Percentiles rank a stretch among this genome's conserved stretches.
phyloP scores from a whole-genome alignment of 345 rosid species.

The Ceriops tagal region DNA sequence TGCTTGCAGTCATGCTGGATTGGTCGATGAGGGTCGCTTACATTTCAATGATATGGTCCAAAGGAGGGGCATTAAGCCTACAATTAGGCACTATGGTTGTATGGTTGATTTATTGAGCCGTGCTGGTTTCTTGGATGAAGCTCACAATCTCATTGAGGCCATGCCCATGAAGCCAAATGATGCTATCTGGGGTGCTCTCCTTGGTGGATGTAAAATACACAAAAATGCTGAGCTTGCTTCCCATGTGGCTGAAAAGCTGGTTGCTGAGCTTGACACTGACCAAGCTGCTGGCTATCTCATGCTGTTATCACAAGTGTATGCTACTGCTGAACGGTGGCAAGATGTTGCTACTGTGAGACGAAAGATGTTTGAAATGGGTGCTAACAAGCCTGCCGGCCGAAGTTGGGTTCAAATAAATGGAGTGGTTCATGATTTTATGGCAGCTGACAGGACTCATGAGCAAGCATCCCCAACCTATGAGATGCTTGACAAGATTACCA shows the following conservation, averaged over 20 bases:
- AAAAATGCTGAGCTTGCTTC: conserved; percentile 38
- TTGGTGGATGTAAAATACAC: conserved; percentile 45
- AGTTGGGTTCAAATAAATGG: conserved; percentile 39
- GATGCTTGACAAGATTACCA: conserved; percentile 25
- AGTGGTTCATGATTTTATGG: conserved; percentile 27
- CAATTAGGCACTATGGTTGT: conserved; percentile 45
- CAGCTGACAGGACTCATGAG: conserved; percentile 15
- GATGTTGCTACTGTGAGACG: conserved; percentile 37
- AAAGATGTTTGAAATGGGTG: conserved; percentile 31
- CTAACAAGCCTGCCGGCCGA: conserved; percentile 31
- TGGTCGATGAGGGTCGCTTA: conserved; percentile 31
- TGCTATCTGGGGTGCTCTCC: conserved; percentile 41
- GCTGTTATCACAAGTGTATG: conserved; percentile 40
- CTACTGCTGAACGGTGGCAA: conserved; percentile 39
- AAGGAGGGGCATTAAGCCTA: conserved; percentile 35
- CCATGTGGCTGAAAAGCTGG: conserved; percentile 30
- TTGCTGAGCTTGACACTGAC: conserved; percentile 28
- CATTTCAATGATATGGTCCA: conserved; percentile 29
- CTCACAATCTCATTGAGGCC: conserved; percentile 29
- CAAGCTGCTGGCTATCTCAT: conserved; percentile 36
- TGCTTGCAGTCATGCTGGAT: conserved; percentile 52
- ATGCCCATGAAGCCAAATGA: conserved; percentile 44
- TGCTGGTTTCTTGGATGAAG: conserved; percentile 46
- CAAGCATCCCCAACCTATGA: conserved; percentile 26
- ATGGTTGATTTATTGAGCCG: conserved; percentile 46